Evolutionary conservation across 805 yeast genomes (phyloP), one percentile per base, ranked within the genome.

Genomic region (Spathaspora girioi): DNA sequence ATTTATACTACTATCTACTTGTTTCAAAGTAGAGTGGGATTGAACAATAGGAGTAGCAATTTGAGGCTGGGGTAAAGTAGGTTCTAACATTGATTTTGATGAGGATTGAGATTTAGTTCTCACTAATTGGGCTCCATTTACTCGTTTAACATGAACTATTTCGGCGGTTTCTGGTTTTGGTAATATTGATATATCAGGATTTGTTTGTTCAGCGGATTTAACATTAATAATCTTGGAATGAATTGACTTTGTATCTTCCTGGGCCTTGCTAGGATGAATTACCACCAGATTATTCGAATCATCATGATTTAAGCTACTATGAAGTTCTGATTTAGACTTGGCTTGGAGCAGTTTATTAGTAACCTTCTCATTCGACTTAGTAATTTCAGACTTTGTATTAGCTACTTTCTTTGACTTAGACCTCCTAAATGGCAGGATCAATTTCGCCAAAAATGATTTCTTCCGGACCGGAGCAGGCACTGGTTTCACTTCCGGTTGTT

Each of bases 381-480:
- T 27, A 7, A 7, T 27, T 10, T 10, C 32, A 29, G 14, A 9
- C 9, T 29, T 29, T 2, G 32, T 10, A 29, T 10, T 5, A 10
- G 14, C 2, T 11, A 12, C 10, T 15, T 27, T 14, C 32, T 35
- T 35, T 14, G 15, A 3, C 40, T 35, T 35, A 6, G 3, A 3
- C 14, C 40, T 35, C 14, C 14, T 35, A 38, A 50, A 50, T 19
- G 49, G 46, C 14, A 23, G 31, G 12, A 45, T 19, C 4, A 50
- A 15, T 19, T 11, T 27, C 11, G 15, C 14, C 12, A 50, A 11
- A 9, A 50, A 50, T 17, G 49, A 50, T 23, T 15, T 50, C 46
- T 48, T 38, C 23, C 20, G 45, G 26, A 15, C 14, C 18, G 41
- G 48, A 3, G 11, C 12, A 15, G 35, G 47, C 19, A 4, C 35